Evolutionary conservation across 1,284 basidiomycete genomes (phyloP).

Genomic region (Cryptococcus sp.): DNA sequence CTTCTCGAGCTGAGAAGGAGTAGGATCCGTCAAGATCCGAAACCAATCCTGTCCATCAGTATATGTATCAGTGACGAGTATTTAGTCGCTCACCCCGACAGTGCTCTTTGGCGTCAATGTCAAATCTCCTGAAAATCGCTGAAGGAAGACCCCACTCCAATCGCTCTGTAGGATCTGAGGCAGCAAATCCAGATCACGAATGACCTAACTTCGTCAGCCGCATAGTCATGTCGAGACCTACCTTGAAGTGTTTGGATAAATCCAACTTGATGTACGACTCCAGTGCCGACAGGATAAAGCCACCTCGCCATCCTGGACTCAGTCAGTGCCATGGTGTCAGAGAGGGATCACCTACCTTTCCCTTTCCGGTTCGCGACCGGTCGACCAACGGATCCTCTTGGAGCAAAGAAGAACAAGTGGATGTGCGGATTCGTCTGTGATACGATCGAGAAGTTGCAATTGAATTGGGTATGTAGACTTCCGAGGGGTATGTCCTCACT

Average conservation of each 20-base stretch:
- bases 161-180: slow-evolving; percentile 86
- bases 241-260: slow-evolving; percentile 91
- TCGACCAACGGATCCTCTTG: slow-evolving; percentile 79
- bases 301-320: slow-evolving; percentile 80
- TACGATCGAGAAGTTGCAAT: slow-evolving; percentile 92
- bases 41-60: slow-evolving; percentile 65
- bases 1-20: slow-evolving; percentile 67
- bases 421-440: slow-evolving; percentile 95
- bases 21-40: slow-evolving; percentile 75
- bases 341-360: slow-evolving; percentile 58
- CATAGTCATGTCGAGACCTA: slow-evolving; percentile 18
- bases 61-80: not conserved
- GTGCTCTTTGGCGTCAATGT: slow-evolving; percentile 79
- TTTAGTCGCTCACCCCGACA: slow-evolving; percentile 61
- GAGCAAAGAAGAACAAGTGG: slow-evolving; percentile 96
- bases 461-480: slow-evolving; percentile 87
- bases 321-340: slow-evolving; percentile 7
- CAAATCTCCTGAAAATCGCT: slow-evolving; percentile 53
- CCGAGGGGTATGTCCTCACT: slow-evolving; percentile 93
- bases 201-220: slow-evolving; percentile 55
- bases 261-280: slow-evolving; percentile 94
- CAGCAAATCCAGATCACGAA: slow-evolving; percentile 83
- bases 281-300: slow-evolving; percentile 84
- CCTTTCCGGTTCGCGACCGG: slow-evolving; percentile 89
- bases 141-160: slow-evolving; percentile 91